Conservation (phyloP, 2,329 filamentous ascomycete genomes). For the Davidsoniella australis region DNA sequence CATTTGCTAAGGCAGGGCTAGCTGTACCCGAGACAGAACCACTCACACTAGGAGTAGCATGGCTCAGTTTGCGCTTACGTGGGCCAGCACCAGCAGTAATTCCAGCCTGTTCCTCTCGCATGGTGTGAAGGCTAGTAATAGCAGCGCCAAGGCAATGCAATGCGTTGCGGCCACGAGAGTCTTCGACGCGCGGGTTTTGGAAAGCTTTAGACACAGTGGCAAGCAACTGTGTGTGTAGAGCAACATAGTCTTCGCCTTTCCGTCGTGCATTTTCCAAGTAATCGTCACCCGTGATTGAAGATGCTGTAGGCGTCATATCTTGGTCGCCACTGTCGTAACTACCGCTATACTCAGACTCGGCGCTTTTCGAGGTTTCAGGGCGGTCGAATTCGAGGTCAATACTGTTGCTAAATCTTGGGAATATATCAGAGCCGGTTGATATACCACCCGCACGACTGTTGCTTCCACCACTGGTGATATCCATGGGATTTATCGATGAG, state of each 20-base stretch:
- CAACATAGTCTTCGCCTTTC: slow-evolving; percentile 12
- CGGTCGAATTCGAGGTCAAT: neutral
- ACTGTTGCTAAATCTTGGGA: neutral
- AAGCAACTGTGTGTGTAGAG: slow-evolving; percentile 13
- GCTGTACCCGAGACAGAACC: neutral
- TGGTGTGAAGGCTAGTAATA: slow-evolving; percentile 25
- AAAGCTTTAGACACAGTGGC: slow-evolving; percentile 14
- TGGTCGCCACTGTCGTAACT: neutral
- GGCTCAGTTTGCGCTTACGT: slow-evolving; percentile 24
- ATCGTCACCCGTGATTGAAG: slow-evolving; percentile 12
- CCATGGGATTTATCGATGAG: too few species aligned
- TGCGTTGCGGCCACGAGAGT: slow-evolving; percentile 34
- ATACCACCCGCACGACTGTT: too few species aligned
- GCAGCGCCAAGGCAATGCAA: slow-evolving; percentile 41
- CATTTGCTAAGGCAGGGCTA: neutral
- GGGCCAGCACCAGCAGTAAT: neutral
- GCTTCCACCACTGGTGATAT: too few species aligned
- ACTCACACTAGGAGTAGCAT: slow-evolving; percentile 14
- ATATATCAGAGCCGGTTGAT: too few species aligned
- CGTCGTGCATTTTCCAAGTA: neutral
- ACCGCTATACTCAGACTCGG: neutral
- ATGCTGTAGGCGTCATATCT: too few species aligned
- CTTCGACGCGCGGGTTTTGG: slow-evolving; percentile 16
- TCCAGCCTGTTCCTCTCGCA: slow-evolving; percentile 1
- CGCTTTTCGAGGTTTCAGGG: too few species aligned